Evolutionary conservation across 73 alveolate genomes (phyloP), one percentile per base, ranked within the genome.

Genomic region (Paraurostyla sp.): DNA sequence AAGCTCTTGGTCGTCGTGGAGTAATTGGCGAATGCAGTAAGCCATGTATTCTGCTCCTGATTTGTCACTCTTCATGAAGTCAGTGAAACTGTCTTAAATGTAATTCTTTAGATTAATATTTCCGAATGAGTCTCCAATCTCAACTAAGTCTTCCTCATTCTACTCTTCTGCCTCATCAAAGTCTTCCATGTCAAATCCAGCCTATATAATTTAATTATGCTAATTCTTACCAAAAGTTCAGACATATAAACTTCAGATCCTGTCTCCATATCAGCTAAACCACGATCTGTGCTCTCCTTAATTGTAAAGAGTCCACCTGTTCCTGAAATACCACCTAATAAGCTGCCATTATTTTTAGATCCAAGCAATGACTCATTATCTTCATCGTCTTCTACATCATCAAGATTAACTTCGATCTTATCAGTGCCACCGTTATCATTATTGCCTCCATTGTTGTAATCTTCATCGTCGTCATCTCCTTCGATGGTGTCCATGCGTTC

Each of bases 171-270:
- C 96, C 54, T 97, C 99, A 51, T 97, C 99, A 38, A 92, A 95
- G 76, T 96, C 99, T 89, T 97, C 99, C 95, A 94, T 83, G 85
- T 97, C 99, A 96, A 97, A 97, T 56, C 97, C 99, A 46, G 87
- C 87, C 73, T 56, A 56, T 16, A 46, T 63, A 75, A 22, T n/a
- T 7, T 48, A 46, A 23, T 18, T 11, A n/a, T 9, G 46, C 68
- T 13, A 48, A 75, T 56, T 16, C 41, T 75, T 83, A 73, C 92
- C 33, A 97, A 94, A 95, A 97, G 92, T 84, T 97, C 99, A 41
- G 98, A 89, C 94, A 97, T 92, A 76, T 96, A 97, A 9, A 96
- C 95, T 54, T 97, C 99, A 49, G 99, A 95, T 23, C 99, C 99
- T 51, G 98, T 96, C 82, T 97, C 99, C 51, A 95, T 76, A 84